Base-by-base conservation (phyloP, 176 grass and related monocot species). In the Aegilops bicornis region DNA sequence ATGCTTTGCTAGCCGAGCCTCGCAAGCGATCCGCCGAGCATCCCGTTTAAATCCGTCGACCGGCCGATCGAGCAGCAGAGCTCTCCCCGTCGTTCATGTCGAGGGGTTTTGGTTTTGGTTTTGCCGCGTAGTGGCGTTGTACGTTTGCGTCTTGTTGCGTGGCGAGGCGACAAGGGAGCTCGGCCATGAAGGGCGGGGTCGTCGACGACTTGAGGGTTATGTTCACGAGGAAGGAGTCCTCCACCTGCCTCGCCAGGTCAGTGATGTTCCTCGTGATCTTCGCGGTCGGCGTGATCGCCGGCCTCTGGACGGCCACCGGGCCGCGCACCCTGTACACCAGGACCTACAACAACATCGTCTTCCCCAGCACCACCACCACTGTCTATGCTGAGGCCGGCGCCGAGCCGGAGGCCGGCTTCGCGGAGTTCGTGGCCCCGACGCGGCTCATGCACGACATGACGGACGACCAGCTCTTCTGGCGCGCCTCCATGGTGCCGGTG, bases 381-480 rank as follows among this genome's bases (percentile, higher is more conserved):
- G 80, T 85, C 3, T 83, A 80, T 24, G 10, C 40, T 0, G 58
- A 64, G 54, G 1, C 7, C 43, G 84, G 73, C 40, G 27, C 63
- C n/a, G 69, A 77, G 69, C 13, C 4, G 59, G 9, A 13, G 32
- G 54, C 65, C 24, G 72, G 30, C 27, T 84, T 98, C 68, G 67
- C 81, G 47, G 86, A 88, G 65, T 95, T 95, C 91, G 74, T 90
- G 69, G 85, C 89, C 9, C 95, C 95, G 43, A 88, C 88, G 58
- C 88, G 70, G 22, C 76, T 98, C 77, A 87, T 93, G 86, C 93
- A 98, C 83, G 82, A 69, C 64, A 95, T 98, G 95, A 90, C 87
- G n/a, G 93, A 98, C 81, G 81, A 80, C 39, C 89, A 95, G 88
- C 89, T 98, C 27, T 93, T 85, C 83, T 98, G 95, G 95, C 88